Evolutionary conservation across 2,329 filamentous ascomycete genomes (phyloP), one percentile per base, ranked within the genome.

Genomic region (Apiospora marii): DNA sequence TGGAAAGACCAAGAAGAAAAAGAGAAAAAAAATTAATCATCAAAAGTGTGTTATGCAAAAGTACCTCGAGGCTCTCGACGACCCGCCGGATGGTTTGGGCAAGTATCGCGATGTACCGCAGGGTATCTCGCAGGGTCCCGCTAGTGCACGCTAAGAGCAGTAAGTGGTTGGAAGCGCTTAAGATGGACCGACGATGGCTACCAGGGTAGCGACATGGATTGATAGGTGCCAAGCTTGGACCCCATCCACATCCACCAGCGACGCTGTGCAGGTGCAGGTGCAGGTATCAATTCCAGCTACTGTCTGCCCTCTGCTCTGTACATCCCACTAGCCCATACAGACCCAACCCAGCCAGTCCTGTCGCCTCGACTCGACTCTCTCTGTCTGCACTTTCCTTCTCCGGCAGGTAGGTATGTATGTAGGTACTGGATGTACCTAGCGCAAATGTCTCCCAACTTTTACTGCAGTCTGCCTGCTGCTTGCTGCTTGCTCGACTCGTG

Each of bases 151-250:
- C 58, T 64, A 64, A 64, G 58, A 7, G 34, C 58, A 64, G 58
- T 64, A 64, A 64, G 58, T 64, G 41, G 67, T 44, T 68, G 67
- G 67, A 46, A 48, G 67, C 67, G 67, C 67, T 68, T 48, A 48
- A 68, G n/a, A 68, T 46, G 67, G 67, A 48, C 67, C 67, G 67
- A 37, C 67, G 67, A 68, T 68, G 41, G 44, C 41, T 48, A 27
- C 67, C 16, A 48, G 67, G 58, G 67, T 30, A 48, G 44, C 67
- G 67, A 48, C 67, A 68, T 68, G 67, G 67, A 34, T 68, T 48
- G 67, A 68, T 44, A 68, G 67, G 67, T 68, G 67, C 67, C 67
- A 68, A 68, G 67, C 41, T 46, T 30, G n/a, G 67, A 68, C 67
- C 67, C 67, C 67, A 24, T 68, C 64, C 64, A 27, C 64, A 44